phyloP scores from a whole-genome alignment of 371 early-diverging fungal genomes.

The Lichtheimia hyalospora region DNA sequence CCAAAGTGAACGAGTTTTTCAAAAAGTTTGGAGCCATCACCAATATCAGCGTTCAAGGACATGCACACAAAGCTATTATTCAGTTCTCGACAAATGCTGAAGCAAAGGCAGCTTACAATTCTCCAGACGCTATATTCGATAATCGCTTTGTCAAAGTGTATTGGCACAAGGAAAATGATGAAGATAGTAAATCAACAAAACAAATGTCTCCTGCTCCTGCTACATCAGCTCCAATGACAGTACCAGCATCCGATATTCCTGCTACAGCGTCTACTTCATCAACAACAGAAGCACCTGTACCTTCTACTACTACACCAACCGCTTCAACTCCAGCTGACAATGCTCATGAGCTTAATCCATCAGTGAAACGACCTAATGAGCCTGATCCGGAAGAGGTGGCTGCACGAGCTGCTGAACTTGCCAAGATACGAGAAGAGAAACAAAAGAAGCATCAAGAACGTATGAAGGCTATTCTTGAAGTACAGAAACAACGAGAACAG shows the following conservation, averaged over 20 bases:
- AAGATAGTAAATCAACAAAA: not conserved
- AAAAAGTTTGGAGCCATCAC: constrained; percentile 69
- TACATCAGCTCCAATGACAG: too few relatives aligned
- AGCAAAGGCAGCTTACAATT: constrained; percentile 72
- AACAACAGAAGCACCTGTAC: constrained; percentile 13
- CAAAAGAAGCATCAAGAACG: constrained; percentile 49
- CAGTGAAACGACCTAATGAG: constrained; percentile 17
- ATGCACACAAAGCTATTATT: constrained; percentile 52
- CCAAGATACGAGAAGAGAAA: constrained; percentile 32
- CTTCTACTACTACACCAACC: not conserved
- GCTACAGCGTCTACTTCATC: too few relatives aligned
- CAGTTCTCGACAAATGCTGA: constrained; percentile 61
- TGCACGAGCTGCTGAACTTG: constrained; percentile 35
- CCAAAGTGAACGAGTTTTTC: constrained; percentile 70
- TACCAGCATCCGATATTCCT: too few relatives aligned
- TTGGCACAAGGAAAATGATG: constrained; percentile 27
- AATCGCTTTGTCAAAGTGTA: constrained; percentile 90
- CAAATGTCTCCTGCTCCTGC: too few relatives aligned
- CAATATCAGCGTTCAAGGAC: constrained; percentile 62
- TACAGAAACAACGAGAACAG: constrained; percentile 58
- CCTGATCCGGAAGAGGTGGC: constrained; percentile 43
- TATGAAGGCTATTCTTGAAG: constrained; percentile 53
- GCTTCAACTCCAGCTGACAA: not conserved
- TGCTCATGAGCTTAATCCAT: not conserved
- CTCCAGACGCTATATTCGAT: constrained; percentile 83